These are phyloP conservation scores for Balakata baccata DNA, from an alignment of 345 rosid species.

Conservation along the genomic window DNA sequence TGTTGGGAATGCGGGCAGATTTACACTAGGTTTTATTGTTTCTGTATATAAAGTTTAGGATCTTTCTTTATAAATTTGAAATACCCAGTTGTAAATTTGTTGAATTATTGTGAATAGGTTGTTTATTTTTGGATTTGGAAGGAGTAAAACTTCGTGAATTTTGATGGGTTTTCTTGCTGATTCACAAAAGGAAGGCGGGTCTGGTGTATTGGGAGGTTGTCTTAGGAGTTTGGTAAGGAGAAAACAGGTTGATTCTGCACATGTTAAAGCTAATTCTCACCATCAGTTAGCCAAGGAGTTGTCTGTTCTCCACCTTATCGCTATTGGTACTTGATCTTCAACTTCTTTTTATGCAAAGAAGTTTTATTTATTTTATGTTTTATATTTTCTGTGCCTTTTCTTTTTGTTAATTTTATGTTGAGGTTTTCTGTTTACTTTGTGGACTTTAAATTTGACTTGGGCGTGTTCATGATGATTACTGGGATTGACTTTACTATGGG, in stretches of 20 bases:
- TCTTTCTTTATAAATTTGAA: no score
- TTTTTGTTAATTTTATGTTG: not conserved
- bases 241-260: constrained; percentile 33
- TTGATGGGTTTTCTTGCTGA: constrained; percentile 29
- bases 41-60: no score
- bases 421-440: not conserved
- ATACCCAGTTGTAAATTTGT: not conserved
- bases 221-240: constrained; percentile 31
- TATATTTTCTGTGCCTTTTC: not conserved
- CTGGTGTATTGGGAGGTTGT: constrained; percentile 20
- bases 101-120: not conserved
- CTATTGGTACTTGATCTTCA: constrained; percentile 20
- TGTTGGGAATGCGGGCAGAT: no score
- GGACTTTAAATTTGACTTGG: not conserved
- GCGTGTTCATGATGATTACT: not conserved
- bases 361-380: not conserved
- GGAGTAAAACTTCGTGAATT: not conserved
- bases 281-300: constrained; percentile 31
- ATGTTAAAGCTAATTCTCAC: constrained; percentile 18
- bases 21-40: no score
- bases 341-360: not conserved
- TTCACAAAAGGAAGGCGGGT: constrained; percentile 18
- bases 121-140: not conserved
- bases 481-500: no score
- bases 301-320: constrained; percentile 30